Evolutionary conservation across 805 yeast species (phyloP).

Genomic region (Yamadazyma laniorum): DNA sequence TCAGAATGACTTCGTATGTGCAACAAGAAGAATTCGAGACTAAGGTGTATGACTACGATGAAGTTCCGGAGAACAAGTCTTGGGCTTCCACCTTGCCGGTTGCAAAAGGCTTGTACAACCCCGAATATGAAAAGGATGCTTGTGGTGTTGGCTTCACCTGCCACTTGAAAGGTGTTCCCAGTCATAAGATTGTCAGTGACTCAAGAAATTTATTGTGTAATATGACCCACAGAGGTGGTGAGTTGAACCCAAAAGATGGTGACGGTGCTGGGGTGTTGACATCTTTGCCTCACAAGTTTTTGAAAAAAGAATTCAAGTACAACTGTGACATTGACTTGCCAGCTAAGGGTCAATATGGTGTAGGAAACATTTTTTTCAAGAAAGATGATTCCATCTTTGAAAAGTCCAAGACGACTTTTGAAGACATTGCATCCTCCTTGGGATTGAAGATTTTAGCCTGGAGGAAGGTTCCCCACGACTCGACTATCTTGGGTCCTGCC

Average conservation of each 20-base stretch:
- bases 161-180: slow-evolving; percentile 80
- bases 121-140: slow-evolving; percentile 91
- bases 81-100: slow-evolving; percentile 92
- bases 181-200: slow-evolving; percentile 92
- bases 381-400: slow-evolving; percentile 71
- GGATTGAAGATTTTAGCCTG: slow-evolving; percentile 87
- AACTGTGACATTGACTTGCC: slow-evolving; percentile 70
- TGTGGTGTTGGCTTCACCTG: slow-evolving; percentile 99
- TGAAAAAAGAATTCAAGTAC: slow-evolving; percentile 78
- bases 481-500: slow-evolving; percentile 92
- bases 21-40: slow-evolving; percentile 36
- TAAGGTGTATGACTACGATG: slow-evolving; percentile 64
- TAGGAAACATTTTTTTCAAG: slow-evolving; percentile 92
- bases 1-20: slow-evolving; percentile 33
- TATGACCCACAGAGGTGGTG: slow-evolving; percentile 99
- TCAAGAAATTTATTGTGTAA: slow-evolving; percentile 85
- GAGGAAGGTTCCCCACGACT: slow-evolving; percentile 94
- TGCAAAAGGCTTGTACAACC: slow-evolving; percentile 88
- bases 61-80: slow-evolving; percentile 71
- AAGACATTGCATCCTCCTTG: slow-evolving; percentile 69
- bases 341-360: slow-evolving; percentile 82
- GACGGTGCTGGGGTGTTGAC: slow-evolving; percentile 98
- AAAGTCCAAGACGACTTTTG: slow-evolving; percentile 74
- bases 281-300: slow-evolving; percentile 86
- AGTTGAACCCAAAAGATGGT: slow-evolving; percentile 95